A percentile compares a stretch with the other conserved stretches of the same genome.
Evolutionary conservation across 805 yeast species (phyloP).

Genomic region (Candida sithepensis): DNA sequence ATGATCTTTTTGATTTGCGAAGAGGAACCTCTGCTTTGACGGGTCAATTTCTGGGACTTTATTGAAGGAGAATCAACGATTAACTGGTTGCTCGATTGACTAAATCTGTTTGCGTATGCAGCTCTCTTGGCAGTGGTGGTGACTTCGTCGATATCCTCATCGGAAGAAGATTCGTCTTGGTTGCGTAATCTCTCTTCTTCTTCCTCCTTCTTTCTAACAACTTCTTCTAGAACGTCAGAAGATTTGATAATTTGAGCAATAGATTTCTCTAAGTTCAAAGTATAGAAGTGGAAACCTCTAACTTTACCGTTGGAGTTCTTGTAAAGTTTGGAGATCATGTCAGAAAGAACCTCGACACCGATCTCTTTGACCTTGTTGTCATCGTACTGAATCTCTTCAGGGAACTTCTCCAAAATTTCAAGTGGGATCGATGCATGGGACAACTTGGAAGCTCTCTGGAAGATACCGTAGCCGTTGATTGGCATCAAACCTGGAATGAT

Average conservation of each 20-base stretch:
- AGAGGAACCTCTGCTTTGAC: conserved; percentile 14
- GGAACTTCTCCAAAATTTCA: conserved; percentile 48
- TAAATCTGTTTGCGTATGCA: conserved; percentile 32
- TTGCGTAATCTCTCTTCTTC: conserved; percentile 34
- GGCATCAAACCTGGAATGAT: conserved; percentile 92
- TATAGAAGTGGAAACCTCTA: conserved; percentile 89
- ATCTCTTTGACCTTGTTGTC: conserved; percentile 75
- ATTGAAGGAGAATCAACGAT: conserved; percentile 23
- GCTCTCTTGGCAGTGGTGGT: conserved; percentile 32
- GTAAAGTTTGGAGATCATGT: conserved; percentile 58
- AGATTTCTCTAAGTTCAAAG: conserved; percentile 88
- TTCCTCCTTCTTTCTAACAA: conserved; percentile 36
- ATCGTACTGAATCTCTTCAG: conserved; percentile 58
- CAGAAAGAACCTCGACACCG: conserved; percentile 72
- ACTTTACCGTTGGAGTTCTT: conserved; percentile 51
- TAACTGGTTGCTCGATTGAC: conserved; percentile 25
- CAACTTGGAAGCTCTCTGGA: conserved; percentile 82
- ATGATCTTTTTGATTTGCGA: conserved; percentile 54
- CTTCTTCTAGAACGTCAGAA: conserved; percentile 49
- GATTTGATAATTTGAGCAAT: conserved; percentile 77
- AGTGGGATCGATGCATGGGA: conserved; percentile 83
- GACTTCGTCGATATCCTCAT: conserved; percentile 28
- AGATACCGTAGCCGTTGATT: conserved; percentile 75
- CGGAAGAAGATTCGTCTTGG: conserved; percentile 30
- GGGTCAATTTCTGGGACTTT: conserved; percentile 13